phyloP scores from a whole-genome alignment of 192 early-diverging fungal species.

The Coemansia umbellata region DNA sequence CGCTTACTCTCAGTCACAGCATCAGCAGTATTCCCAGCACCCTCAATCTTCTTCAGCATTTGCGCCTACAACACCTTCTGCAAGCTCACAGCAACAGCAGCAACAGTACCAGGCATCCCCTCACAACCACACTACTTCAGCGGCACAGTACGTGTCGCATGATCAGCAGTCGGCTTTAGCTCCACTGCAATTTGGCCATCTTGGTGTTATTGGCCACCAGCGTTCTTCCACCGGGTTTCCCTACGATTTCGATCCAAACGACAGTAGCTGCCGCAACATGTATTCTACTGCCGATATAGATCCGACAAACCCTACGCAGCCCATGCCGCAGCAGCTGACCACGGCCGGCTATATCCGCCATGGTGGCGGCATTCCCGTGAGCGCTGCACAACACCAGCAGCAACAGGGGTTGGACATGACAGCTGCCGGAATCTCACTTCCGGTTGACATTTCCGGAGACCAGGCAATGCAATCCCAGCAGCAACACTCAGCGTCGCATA shows the following conservation, averaged over 20 bases:
- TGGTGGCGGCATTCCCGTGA: conserved; percentile 27
- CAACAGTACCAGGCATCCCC: conserved; percentile 32
- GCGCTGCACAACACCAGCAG: conserved; percentile 21
- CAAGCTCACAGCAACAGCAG: conserved; percentile 17
- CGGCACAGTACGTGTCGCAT: conserved; percentile 49
- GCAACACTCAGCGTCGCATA: neutral
- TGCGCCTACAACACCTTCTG: conserved; percentile 13
- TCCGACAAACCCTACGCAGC: conserved; percentile 14
- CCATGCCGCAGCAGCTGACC: conserved; percentile 31
- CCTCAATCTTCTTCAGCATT: conserved; percentile 33
- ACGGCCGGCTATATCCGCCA: conserved; percentile 40
- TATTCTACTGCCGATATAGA: conserved; percentile 38
- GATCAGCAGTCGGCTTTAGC: conserved; percentile 39
- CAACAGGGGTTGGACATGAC: conserved; percentile 37
- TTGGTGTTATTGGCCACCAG: conserved; percentile 42
- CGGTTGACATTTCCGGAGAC: conserved; percentile 33
- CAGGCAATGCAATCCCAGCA: conserved; percentile 17
- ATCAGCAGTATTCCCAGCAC: conserved; percentile 22
- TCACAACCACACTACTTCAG: conserved; percentile 21
- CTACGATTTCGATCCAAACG: conserved; percentile 47
- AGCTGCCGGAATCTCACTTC: conserved; percentile 29
- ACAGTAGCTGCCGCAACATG: conserved; percentile 38
- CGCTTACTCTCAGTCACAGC: conserved; percentile 10
- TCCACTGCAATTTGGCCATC: conserved; percentile 35
- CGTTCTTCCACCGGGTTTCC: conserved; percentile 30